Evolutionary conservation across 805 yeast genomes (phyloP).

Genomic region (Yarrowia keelungensis): DNA sequence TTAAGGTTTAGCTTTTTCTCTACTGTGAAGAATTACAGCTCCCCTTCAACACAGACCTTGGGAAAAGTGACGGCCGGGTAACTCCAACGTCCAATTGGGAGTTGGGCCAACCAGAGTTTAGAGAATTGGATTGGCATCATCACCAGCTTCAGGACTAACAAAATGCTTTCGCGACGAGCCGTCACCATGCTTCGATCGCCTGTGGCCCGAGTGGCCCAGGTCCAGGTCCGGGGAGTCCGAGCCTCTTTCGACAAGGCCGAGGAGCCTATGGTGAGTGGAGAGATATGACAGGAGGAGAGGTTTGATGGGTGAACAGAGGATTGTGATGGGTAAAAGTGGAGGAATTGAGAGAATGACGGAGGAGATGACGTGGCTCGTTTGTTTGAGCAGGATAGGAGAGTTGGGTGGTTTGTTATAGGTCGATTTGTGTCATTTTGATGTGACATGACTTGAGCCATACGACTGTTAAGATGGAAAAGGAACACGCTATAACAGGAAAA

Average conservation of each 20-base stretch:
- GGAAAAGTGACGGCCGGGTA: slow-evolving; percentile 23
- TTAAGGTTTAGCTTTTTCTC: neutral
- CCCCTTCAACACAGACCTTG: no score
- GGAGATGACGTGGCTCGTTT: no score
- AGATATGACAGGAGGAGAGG: no score
- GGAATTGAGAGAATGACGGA: no score
- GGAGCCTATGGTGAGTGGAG: slow-evolving; percentile 38
- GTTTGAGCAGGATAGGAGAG: no score
- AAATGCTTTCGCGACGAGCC: slow-evolving; percentile 39
- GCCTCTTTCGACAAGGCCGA: slow-evolving; percentile 38
- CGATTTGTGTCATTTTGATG: no score
- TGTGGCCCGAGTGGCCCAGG: slow-evolving; percentile 37
- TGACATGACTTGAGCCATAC: no score
- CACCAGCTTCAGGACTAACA: slow-evolving; percentile 36
- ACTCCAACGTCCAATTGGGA: neutral
- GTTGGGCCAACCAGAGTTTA: slow-evolving; percentile 40
- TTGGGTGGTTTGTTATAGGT: no score
- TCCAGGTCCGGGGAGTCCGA: slow-evolving; percentile 37
- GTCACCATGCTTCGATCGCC: slow-evolving; percentile 39
- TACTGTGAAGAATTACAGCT: no score
- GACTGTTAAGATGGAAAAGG: no score
- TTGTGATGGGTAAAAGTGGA: no score
- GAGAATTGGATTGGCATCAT: slow-evolving; percentile 37
- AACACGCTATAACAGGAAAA: no score
- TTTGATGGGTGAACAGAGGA: neutral